Percentiles rank a stretch among this genome's conserved stretches.
These are phyloP conservation scores for Ambrosiella xylebori DNA, from an alignment of 2,329 filamentous ascomycete species.

Conservation along the genomic window DNA sequence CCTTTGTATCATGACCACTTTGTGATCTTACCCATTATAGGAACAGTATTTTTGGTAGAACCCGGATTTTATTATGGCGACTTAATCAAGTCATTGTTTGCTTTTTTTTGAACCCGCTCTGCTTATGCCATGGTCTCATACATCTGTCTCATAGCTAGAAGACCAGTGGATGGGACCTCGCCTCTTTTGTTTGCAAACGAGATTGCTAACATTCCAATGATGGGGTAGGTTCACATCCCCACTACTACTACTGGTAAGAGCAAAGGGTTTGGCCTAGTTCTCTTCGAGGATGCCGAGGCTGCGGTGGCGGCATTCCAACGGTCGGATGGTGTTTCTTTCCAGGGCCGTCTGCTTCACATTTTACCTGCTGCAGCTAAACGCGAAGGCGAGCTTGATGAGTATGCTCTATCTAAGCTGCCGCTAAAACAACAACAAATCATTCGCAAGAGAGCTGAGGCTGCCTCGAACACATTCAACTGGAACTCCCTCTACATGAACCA, in stretches of 20 bases:
- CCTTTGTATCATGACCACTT: neutral
- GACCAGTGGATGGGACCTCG: neutral
- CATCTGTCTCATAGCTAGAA: neutral
- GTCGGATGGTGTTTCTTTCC: conserved; percentile 73
- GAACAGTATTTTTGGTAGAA: conserved; percentile 99
- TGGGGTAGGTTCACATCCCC: conserved; percentile 67
- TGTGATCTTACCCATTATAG: conserved; percentile 98
- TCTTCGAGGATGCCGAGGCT: conserved; percentile 53
- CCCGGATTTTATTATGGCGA: neutral
- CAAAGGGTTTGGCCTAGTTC: conserved; percentile 83
- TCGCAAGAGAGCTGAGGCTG: conserved; percentile 64
- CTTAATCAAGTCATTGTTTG: neutral
- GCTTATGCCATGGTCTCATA: conserved; percentile 3
- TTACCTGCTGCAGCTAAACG: conserved; percentile 71
- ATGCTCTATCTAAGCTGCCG: conserved; percentile 74
- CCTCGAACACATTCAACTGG: conserved; percentile 77
- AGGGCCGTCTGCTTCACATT: conserved; percentile 82
- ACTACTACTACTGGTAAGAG: conserved; percentile 53
- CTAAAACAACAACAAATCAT: conserved; percentile 89
- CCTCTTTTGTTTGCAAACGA: neutral
- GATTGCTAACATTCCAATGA: conserved; percentile 13
- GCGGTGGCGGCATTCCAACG: conserved; percentile 65
- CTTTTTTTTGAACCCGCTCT: conserved; percentile 24
- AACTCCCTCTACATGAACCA: conserved; percentile 99
- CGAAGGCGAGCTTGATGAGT: conserved; percentile 70